phyloP scores from a whole-genome alignment of 2,329 filamentous ascomycete species.

The Lecanosticta acicola region DNA sequence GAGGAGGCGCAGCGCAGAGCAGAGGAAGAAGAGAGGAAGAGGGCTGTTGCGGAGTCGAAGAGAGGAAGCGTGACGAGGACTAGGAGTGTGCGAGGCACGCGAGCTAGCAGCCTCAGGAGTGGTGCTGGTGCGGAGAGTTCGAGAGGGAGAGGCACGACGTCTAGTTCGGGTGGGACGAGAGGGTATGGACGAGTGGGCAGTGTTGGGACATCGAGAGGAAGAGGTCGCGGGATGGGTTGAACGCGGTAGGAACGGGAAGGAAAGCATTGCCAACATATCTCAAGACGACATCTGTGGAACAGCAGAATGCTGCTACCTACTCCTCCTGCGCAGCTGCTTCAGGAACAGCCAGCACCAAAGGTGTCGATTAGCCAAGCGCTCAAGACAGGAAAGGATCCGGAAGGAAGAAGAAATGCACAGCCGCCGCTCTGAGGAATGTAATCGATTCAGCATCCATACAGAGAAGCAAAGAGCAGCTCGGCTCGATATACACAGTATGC shows the following conservation, averaged over 20 bases:
- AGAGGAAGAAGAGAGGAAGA: conserved; percentile 49
- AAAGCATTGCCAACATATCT: too few relatives aligned
- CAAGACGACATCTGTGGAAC: too few relatives aligned
- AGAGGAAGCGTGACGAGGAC: conserved; percentile 31
- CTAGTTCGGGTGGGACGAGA: conserved; percentile 38
- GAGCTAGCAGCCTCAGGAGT: conserved; percentile 28
- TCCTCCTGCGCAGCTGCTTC: too few relatives aligned
- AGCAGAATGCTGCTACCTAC: too few relatives aligned
- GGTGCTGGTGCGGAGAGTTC: conserved; percentile 44
- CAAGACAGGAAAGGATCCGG: too few relatives aligned
- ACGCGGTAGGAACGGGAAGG: background rate
- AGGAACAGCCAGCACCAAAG: too few relatives aligned
- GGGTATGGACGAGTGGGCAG: conserved; percentile 40
- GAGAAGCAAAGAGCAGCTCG: background rate
- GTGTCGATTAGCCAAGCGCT: too few relatives aligned
- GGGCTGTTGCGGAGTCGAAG: conserved; percentile 47
- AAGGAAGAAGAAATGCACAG: too few relatives aligned
- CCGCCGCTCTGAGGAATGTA: too few relatives aligned
- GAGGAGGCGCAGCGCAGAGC: conserved; percentile 54
- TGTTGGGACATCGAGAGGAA: conserved; percentile 30
- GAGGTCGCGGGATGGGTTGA: conserved; percentile 30
- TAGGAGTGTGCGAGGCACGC: conserved; percentile 28
- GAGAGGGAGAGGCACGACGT: conserved; percentile 49
- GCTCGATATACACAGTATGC: too few relatives aligned
- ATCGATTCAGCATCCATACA: background rate